These are phyloP conservation scores for Alloascoidea africana DNA, from an alignment of 805 yeast genomes.

Conservation along the genomic window DNA sequence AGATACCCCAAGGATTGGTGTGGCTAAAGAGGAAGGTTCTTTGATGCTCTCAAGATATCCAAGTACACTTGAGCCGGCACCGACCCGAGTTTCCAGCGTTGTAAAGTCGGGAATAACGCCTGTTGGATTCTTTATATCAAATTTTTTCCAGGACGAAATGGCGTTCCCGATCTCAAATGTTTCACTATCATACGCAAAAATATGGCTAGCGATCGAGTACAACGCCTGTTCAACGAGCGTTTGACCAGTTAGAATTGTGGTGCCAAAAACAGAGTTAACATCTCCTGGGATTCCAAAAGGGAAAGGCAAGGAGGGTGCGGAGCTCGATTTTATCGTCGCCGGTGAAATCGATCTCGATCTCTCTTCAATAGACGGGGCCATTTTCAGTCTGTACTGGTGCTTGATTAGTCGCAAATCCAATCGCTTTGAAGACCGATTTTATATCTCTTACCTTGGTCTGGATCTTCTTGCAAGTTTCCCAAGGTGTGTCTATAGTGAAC, in stretches of 20 bases:
- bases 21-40: conserved; percentile 12
- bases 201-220: conserved; percentile 31
- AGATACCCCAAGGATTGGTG: conserved; percentile 46
- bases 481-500: no score
- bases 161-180: conserved; percentile 45
- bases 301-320: conserved; percentile 23
- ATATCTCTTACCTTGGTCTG: no score
- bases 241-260: conserved; percentile 37
- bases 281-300: conserved; percentile 54
- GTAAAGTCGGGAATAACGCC: conserved; percentile 48
- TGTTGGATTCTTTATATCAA: conserved; percentile 32
- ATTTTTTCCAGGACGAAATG: conserved; percentile 41
- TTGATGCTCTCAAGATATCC: conserved; percentile 38
- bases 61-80: conserved; percentile 66
- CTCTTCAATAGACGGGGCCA: conserved; percentile 4
- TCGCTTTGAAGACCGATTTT: no score
- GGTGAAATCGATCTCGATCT: conserved; percentile 2
- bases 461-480: no score
- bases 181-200: conserved; percentile 62
- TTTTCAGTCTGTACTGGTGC: no score
- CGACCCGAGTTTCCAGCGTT: conserved; percentile 53
- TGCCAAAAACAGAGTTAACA: conserved; percentile 32
- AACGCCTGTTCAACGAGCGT: conserved; percentile 39
- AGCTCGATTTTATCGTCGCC: background rate
- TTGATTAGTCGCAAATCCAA: no score